Evolutionary conservation across 805 yeast genomes (phyloP).

Genomic region (Blastobotrys chiropterorum): DNA sequence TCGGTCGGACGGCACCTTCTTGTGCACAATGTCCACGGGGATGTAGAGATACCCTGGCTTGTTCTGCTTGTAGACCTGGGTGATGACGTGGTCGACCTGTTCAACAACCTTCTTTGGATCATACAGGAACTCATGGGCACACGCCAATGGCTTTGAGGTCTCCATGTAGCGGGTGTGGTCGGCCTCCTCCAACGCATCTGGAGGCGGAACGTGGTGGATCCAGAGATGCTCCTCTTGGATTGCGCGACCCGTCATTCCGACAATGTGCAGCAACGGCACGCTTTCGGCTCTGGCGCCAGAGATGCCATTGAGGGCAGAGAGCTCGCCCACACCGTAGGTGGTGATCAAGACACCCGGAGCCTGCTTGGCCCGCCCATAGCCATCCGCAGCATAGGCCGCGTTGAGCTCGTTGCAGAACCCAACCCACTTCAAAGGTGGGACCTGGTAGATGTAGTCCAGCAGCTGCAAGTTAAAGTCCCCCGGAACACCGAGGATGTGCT

Average conservation of each 20-base stretch:
- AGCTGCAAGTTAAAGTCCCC: constrained; percentile 40
- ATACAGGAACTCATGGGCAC: constrained; percentile 46
- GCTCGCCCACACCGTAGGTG: constrained; percentile 88
- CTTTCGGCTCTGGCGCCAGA: constrained; percentile 79
- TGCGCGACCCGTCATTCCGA: constrained; percentile 59
- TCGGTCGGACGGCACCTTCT: constrained; percentile 33
- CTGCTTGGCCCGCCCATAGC: constrained; percentile 62
- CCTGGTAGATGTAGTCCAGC: constrained; percentile 34
- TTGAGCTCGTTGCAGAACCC: constrained; percentile 88
- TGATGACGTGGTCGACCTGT: constrained; percentile 64
- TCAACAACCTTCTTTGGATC: constrained; percentile 43
- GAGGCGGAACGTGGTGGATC: constrained; percentile 37
- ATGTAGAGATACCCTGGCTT: constrained; percentile 80
- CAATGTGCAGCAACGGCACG: constrained; percentile 75
- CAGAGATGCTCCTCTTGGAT: constrained; percentile 31
- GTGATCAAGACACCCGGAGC: constrained; percentile 63
- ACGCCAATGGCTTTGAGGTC: constrained; percentile 52
- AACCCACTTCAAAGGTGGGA: constrained; percentile 55
- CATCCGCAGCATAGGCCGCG: constrained; percentile 87
- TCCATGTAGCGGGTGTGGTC: constrained; percentile 63
- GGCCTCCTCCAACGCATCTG: constrained; percentile 27
- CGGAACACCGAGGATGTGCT: constrained; percentile 38
- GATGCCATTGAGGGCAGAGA: constrained; percentile 76
- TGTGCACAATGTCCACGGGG: constrained; percentile 56
- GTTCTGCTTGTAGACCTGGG: constrained; percentile 46